These are phyloP conservation scores for Myxozyma sirexii DNA, from an alignment of 805 yeast species.

Conservation along the genomic window DNA sequence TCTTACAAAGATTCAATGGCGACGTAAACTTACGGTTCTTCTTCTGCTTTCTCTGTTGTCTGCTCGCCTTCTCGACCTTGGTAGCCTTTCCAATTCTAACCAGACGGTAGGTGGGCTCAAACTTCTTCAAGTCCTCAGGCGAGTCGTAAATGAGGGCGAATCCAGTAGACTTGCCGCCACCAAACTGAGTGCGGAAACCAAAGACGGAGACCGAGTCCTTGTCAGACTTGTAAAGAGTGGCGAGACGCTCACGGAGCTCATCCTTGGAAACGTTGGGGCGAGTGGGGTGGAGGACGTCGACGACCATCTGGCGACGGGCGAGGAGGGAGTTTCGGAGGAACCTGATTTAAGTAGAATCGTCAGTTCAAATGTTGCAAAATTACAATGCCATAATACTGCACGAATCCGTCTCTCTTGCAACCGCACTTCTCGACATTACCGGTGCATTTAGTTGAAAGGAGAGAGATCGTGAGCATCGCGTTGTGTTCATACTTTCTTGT, in stretches of 20 bases:
- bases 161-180: conserved; percentile 99
- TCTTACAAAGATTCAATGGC: background rate
- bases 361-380: background rate
- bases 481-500: conserved; percentile 71
- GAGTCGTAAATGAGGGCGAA: conserved; percentile 99
- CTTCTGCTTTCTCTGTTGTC: conserved; percentile 99
- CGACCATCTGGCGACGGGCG: conserved; percentile 99
- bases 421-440: too few species aligned
- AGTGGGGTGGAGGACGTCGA: conserved; percentile 99
- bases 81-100: conserved; percentile 98
- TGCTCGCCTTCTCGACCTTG: conserved; percentile 95
- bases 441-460: background rate
- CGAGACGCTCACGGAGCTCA: conserved; percentile 94
- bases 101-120: conserved; percentile 99
- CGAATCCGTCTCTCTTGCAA: too few species aligned
- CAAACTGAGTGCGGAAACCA: conserved; percentile 99
- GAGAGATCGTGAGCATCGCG: background rate
- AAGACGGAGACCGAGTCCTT: conserved; percentile 95
- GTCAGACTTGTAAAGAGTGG: conserved; percentile 86
- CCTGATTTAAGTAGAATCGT: conserved; percentile 22
- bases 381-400: too few species aligned
- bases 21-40: conserved; percentile 73
- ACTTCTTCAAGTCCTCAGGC: conserved; percentile 94
- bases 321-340: conserved; percentile 99
- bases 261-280: conserved; percentile 99